Percentiles rank a stretch among this genome's conserved stretches.
Evolutionary conservation across 345 rosid species (phyloP).

Genomic region (Gossypium ekmanianum): DNA sequence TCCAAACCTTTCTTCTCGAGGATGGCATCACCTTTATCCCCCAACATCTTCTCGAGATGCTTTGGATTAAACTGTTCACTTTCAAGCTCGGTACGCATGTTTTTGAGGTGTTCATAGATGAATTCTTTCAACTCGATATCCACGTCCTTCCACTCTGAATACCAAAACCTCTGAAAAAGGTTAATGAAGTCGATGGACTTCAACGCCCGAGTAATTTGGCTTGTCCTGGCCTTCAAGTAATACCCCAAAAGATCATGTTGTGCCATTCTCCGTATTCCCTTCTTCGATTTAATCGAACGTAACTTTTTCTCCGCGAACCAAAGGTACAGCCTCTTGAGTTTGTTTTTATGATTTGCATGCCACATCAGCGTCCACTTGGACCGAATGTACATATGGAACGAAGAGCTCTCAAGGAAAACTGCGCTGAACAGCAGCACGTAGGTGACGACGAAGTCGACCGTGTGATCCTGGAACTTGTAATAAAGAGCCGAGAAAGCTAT

Average conservation of each 20-base stretch:
- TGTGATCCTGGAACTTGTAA: neutral
- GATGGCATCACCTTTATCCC: neutral
- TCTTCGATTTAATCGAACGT: neutral
- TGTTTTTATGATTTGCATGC: neutral
- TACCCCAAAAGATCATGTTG: constrained; percentile 17
- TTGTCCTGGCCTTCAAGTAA: neutral
- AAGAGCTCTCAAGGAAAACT: constrained; percentile 17
- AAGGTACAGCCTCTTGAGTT: neutral
- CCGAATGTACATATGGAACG: neutral
- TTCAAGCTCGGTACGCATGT: neutral
- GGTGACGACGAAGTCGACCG: constrained; percentile 15
- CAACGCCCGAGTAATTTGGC: neutral
- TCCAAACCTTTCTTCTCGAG: neutral
- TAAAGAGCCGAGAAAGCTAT: constrained; percentile 3
- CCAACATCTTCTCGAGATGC: neutral
- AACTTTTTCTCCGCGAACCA: neutral
- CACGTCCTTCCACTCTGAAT: neutral
- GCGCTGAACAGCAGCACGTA: constrained; percentile 20
- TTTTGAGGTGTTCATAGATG: neutral
- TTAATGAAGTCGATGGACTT: neutral
- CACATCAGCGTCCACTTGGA: constrained; percentile 19
- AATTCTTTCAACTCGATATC: neutral
- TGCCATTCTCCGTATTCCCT: constrained; percentile 18
- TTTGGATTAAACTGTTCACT: neutral
- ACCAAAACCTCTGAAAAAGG: neutral